Percentiles rank a stretch among this genome's conserved stretches.
Evolutionary conservation across 305 asterid genomes (phyloP).

Genomic region (Fraxinus ornus): DNA sequence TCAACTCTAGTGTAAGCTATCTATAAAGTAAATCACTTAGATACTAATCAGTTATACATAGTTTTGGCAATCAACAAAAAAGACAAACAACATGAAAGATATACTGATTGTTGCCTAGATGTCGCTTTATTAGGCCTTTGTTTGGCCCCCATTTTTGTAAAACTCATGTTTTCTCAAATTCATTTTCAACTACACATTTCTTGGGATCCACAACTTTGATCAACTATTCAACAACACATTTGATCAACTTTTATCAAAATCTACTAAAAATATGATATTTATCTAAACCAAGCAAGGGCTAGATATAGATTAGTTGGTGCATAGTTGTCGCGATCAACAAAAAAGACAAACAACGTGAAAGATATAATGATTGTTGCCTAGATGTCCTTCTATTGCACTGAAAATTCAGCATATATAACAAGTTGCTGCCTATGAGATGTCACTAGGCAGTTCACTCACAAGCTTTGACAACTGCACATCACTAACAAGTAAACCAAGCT

Average conservation of each 20-base stretch:
- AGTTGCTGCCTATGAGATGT: background rate
- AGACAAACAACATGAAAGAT: background rate
- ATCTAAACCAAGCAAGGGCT: background rate
- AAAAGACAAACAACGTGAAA: background rate
- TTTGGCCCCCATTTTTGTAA: background rate
- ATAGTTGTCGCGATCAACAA: background rate
- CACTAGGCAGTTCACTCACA: slow-evolving; percentile 8
- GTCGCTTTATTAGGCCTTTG: background rate
- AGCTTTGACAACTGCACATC: background rate
- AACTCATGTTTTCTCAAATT: background rate
- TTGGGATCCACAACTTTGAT: no score
- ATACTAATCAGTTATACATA: background rate
- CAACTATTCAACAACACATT: no score
- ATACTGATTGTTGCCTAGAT: background rate
- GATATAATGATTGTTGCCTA: background rate
- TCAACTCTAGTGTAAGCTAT: background rate
- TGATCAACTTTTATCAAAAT: no score
- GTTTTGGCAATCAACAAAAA: background rate
- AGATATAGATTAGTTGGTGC: background rate
- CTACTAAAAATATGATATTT: no score
- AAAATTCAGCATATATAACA: background rate
- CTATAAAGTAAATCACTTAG: background rate
- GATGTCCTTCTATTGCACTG: background rate
- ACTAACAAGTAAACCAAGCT: background rate
- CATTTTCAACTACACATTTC: background rate